Evolutionary conservation across 2,329 filamentous ascomycete genomes (phyloP).

Genomic region (Phaeosphaeriaceae sp.): DNA sequence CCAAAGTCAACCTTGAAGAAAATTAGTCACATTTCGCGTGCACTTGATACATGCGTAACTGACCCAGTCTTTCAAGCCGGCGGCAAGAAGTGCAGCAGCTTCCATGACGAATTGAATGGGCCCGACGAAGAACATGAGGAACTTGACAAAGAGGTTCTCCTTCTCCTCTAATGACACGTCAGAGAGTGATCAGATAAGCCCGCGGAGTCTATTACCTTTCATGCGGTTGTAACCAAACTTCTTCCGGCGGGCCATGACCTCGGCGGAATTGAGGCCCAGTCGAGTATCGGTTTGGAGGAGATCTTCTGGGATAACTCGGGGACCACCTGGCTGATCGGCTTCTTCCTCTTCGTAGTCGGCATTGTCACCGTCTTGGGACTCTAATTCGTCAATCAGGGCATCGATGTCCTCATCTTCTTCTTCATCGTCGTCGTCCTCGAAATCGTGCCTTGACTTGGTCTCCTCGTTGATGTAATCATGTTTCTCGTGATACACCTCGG

Average conservation of each 20-base stretch:
- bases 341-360: slow-evolving; percentile 71
- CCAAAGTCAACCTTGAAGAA: slow-evolving; percentile 73
- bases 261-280: slow-evolving; percentile 74
- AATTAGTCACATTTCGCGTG: too few relatives aligned
- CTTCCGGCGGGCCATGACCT: slow-evolving; percentile 70
- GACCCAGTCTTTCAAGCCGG: slow-evolving; percentile 83
- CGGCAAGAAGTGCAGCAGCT: slow-evolving; percentile 79
- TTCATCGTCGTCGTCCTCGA: slow-evolving; percentile 49
- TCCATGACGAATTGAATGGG: slow-evolving; percentile 96
- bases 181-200: slow-evolving; percentile 8
- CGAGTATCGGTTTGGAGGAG: slow-evolving; percentile 79
- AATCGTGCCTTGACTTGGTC: slow-evolving; percentile 1
- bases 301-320: slow-evolving; percentile 73
- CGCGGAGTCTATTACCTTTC: slow-evolving; percentile 58
- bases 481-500: slow-evolving; percentile 4
- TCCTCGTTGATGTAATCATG: slow-evolving; percentile 8
- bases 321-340: slow-evolving; percentile 59
- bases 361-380: slow-evolving; percentile 78
- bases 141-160: slow-evolving; percentile 84
- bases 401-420: slow-evolving; percentile 87
- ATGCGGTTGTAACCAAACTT: slow-evolving; percentile 87
- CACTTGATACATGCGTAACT: too few relatives aligned
- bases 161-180: slow-evolving; percentile 70
- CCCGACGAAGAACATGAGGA: slow-evolving; percentile 81
- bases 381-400: slow-evolving; percentile 84